Evolutionary conservation across 1,139 yeast species (phyloP).

Genomic region (Trichomonascaceae sp.): DNA sequence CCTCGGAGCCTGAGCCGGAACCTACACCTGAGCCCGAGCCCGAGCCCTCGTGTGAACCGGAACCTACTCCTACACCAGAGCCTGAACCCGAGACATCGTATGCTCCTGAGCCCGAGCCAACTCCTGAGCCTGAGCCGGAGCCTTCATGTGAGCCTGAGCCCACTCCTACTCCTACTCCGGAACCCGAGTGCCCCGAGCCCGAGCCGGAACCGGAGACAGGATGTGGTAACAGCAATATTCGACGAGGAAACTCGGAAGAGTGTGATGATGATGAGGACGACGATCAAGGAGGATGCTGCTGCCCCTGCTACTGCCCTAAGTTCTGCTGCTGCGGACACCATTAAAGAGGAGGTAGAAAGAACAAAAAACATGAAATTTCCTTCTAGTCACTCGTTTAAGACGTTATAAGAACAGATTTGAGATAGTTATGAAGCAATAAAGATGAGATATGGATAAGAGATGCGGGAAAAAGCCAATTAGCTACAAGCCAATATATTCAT

Average conservation of each 20-base stretch:
- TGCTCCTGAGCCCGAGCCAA: constrained; percentile 10
- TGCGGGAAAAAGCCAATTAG: too few species aligned
- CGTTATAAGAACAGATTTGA: neutral
- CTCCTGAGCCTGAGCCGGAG: constrained; percentile 10
- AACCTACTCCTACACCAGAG: constrained; percentile 4
- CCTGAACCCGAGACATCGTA: constrained; percentile 8
- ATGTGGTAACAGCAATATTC: neutral
- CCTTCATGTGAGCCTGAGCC: constrained; percentile 3
- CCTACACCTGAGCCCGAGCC: neutral
- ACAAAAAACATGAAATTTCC: neutral
- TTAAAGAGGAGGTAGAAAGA: neutral
- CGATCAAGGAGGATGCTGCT: constrained; percentile 1
- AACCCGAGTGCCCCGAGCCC: constrained; percentile 1
- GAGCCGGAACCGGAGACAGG: constrained; percentile 6
- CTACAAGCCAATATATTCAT: too few species aligned
- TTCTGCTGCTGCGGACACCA: neutral
- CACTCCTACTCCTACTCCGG: constrained; percentile 10
- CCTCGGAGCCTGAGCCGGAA: constrained; percentile 9
- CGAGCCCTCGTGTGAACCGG: neutral
- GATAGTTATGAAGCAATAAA: neutral
- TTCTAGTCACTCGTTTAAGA: neutral
- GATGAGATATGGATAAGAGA: too few species aligned
- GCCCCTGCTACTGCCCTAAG: constrained; percentile 1
- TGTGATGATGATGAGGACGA: constrained; percentile 1
- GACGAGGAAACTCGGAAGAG: neutral